These are phyloP conservation scores for Solanum lignicaule DNA, from an alignment of 257 asterid species.

Conservation along the genomic window DNA sequence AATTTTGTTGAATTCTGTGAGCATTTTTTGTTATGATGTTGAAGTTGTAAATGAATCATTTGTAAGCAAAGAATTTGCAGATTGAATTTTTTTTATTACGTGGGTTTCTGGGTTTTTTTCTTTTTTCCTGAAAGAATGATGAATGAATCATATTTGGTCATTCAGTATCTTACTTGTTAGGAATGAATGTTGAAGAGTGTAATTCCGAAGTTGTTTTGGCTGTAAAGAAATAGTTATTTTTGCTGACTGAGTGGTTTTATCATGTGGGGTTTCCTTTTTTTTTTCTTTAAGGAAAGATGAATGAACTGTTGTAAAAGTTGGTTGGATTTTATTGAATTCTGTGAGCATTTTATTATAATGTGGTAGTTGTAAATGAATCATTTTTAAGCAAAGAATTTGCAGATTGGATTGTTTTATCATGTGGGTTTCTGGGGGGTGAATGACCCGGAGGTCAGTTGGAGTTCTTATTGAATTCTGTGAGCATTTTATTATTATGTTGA, in stretches of 20 bases:
- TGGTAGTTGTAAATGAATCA: not conserved
- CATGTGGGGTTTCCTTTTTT: not conserved
- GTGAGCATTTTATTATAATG: not conserved
- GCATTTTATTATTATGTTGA: not conserved
- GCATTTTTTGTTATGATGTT: not conserved
- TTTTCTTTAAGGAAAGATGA: not conserved
- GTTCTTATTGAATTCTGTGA: not conserved
- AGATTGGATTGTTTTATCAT: not conserved
- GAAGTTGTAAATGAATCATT: not conserved
- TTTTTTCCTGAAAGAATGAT: too few relatives aligned
- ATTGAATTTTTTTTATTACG: not conserved
- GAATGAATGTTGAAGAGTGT: not conserved
- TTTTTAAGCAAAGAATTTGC: not conserved
- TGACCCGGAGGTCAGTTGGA: not conserved
- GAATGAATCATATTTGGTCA: not conserved
- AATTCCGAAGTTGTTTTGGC: not conserved
- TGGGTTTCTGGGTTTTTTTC: not conserved
- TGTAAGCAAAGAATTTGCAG: not conserved
- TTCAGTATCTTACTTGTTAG: not conserved
- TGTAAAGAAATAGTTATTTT: not conserved
- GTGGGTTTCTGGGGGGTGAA: not conserved
- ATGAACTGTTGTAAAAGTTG: not conserved
- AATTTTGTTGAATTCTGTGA: not conserved
- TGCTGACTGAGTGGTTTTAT: not conserved
- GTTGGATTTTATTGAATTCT: not conserved